phyloP scores from a whole-genome alignment of 208 protist species.

The Wallacemonas collosoma region DNA sequence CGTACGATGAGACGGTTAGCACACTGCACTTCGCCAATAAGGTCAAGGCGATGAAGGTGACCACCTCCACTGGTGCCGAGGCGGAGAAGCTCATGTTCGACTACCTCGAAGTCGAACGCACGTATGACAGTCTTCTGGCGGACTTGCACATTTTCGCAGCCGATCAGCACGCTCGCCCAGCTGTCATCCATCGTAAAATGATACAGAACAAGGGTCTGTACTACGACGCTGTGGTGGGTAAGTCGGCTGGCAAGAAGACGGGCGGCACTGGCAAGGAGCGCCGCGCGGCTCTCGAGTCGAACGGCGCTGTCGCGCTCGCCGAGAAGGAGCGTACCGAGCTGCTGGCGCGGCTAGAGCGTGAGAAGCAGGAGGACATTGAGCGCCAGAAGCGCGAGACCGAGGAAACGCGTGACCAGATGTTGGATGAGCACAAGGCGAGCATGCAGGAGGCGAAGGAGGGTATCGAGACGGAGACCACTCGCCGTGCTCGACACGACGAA shows the following conservation, averaged over 20 bases:
- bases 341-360: constrained; percentile 37
- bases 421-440: constrained; percentile 33
- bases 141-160: constrained; percentile 77
- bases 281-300: constrained; percentile 32
- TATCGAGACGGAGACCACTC: constrained; percentile 30
- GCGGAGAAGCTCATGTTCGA: constrained; percentile 62
- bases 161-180: constrained; percentile 41
- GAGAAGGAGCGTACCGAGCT: constrained; percentile 54
- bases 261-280: constrained; percentile 29
- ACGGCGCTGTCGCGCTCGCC: constrained; percentile 45
- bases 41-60: constrained; percentile 87
- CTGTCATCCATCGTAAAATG: constrained; percentile 53
- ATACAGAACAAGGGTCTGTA: constrained; percentile 55
- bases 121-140: constrained; percentile 60
- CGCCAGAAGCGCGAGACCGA: constrained; percentile 24
- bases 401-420: constrained; percentile 42
- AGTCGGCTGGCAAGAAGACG: constrained; percentile 30
- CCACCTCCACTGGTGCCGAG: constrained; percentile 37
- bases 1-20: constrained; percentile 83
- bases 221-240: constrained; percentile 49
- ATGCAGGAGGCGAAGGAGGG: constrained; percentile 47
- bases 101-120: constrained; percentile 55
- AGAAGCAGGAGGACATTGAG: constrained; percentile 37
- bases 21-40: constrained; percentile 92
- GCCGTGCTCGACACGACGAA: constrained; percentile 23